Base-by-base conservation (phyloP, 257 asterid genomes). In the Oldenlandia corymbosa region DNA sequence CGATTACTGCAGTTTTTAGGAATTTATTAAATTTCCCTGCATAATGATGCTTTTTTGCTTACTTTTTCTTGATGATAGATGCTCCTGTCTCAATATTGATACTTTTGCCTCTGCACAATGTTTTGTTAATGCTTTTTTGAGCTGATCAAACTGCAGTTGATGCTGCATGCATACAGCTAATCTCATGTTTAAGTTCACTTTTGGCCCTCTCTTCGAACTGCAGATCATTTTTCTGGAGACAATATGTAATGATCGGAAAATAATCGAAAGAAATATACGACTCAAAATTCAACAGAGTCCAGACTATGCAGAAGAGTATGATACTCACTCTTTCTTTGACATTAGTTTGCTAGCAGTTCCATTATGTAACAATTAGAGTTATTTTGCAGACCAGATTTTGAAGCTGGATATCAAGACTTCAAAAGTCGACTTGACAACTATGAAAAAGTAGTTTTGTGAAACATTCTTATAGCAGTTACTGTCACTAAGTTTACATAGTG, bases 241-340 rank as follows among this genome's bases (percentile, higher is more conserved):
- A 64, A 16, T 92, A 72, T 92, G 99, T 81, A 92, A 89, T 30
- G 99, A 93, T 78, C 84, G 69, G 50, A 51, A 84, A 73, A 80
- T 93, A 67, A 93, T 93, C 75, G 99, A 89, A 81, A 84, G 96
- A 79, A 93, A 93, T 75, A 93, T 93, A 79, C 97, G 99, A 17
- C 99, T 93, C 82, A 93, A 93, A 84, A 92, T 93, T 84, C 99
- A 93, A 72, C 99, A 93, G 71, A 93, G 99, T 80, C 97, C 99
- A 23, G 99, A 93, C 76, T 93, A 93, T 73, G 91, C 99, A 16
- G 99, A 90, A 83, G 96, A 81, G 99, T 93, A 81, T 66, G 89
- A 21, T 71, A 47, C 32, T 59, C 50, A 20, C 55, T 32, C 63
- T 74, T 70, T 83, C 58, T 58, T 58, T 52, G 42, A 69, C 47